A percentile compares a stretch with the other conserved stretches of the same genome.
Evolutionary conservation across 495 filamentous ascomycete species (phyloP).

Genomic region (Monascus purpureus): DNA sequence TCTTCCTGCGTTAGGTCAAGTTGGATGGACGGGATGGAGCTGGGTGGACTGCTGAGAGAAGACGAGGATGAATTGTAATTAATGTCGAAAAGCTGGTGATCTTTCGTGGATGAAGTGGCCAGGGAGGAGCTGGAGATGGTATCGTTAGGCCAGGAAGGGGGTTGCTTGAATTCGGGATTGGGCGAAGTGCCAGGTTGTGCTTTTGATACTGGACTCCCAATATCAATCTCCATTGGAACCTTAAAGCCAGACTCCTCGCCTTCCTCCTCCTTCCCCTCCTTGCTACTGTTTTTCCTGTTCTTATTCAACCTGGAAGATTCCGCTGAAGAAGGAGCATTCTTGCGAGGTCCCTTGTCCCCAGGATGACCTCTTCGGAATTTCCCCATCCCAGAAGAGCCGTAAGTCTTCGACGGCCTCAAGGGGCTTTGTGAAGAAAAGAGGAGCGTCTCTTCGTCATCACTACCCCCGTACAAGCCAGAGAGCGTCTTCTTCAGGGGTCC

Average conservation of each 20-base stretch:
- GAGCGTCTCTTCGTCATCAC: neutral
- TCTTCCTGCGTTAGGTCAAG: conserved; percentile 3
- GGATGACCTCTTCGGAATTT: conserved; percentile 13
- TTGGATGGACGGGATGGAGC: conserved; percentile 4
- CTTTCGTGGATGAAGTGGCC: conserved; percentile 6
- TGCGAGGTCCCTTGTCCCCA: conserved; percentile 7
- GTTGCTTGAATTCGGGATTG: conserved; percentile 11
- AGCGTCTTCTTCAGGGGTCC: neutral
- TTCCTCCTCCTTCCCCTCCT: conserved; percentile 3
- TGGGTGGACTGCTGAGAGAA: conserved; percentile 8
- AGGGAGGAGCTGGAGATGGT: conserved; percentile 12
- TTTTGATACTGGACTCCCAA: conserved; percentile 5
- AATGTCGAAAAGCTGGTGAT: conserved; percentile 6
- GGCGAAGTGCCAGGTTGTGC: neutral
- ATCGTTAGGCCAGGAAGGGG: conserved; percentile 8
- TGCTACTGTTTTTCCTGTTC: neutral
- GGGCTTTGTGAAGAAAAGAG: neutral
- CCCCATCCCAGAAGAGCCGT: conserved; percentile 7
- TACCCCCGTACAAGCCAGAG: neutral
- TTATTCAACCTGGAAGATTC: conserved; percentile 5
- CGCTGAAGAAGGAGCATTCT: conserved; percentile 2
- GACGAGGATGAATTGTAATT: conserved; percentile 7
- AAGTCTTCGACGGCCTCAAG: neutral
- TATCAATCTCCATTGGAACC: conserved; percentile 13
- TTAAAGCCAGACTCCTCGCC: conserved; percentile 11